phyloP scores from a whole-genome alignment of 2,329 filamentous ascomycete genomes.

The Alternaria panax region DNA sequence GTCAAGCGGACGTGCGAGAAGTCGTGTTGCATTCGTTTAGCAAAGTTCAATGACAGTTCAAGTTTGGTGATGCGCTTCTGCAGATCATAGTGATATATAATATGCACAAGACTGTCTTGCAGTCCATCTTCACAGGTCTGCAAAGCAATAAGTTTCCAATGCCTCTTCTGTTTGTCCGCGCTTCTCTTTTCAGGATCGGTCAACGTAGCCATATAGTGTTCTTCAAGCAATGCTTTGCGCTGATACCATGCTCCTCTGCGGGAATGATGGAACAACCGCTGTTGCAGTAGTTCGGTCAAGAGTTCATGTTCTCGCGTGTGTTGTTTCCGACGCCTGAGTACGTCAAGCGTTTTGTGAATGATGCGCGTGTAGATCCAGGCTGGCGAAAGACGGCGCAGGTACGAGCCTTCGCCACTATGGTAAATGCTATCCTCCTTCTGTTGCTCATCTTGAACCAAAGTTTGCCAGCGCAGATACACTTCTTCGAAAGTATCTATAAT shows the following conservation, averaged over 20 bases:
- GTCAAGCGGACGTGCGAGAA: slow-evolving; percentile 84
- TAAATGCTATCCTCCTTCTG: slow-evolving; percentile 79
- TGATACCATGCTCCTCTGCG: slow-evolving; percentile 94
- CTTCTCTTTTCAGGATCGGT: slow-evolving; percentile 31
- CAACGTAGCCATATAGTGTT: slow-evolving; percentile 82
- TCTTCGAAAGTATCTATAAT: slow-evolving; percentile 76
- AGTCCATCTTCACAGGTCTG: slow-evolving; percentile 85
- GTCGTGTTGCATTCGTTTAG: slow-evolving; percentile 87
- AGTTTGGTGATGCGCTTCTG: slow-evolving; percentile 94
- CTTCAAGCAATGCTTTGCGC: slow-evolving; percentile 89
- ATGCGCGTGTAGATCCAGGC: slow-evolving; percentile 94
- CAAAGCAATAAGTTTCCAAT: slow-evolving; percentile 80
- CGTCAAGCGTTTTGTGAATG: slow-evolving; percentile 82
- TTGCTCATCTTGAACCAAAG: slow-evolving; percentile 75
- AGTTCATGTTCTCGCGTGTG: slow-evolving; percentile 78
- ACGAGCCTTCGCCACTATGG: slow-evolving; percentile 83
- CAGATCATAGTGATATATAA: slow-evolving; percentile 92
- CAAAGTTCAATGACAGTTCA: slow-evolving; percentile 82
- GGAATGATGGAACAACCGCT: slow-evolving; percentile 84
- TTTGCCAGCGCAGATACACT: slow-evolving; percentile 82
- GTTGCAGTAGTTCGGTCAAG: slow-evolving; percentile 75
- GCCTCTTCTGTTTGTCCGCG: slow-evolving; percentile 73
- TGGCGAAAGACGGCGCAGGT: slow-evolving; percentile 86
- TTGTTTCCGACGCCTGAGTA: slow-evolving; percentile 82
- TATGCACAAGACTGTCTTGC: slow-evolving; percentile 85